These are phyloP conservation scores for Xylariomycetidae sp. DNA, from an alignment of 2,329 filamentous ascomycete genomes.

Conservation along the genomic window DNA sequence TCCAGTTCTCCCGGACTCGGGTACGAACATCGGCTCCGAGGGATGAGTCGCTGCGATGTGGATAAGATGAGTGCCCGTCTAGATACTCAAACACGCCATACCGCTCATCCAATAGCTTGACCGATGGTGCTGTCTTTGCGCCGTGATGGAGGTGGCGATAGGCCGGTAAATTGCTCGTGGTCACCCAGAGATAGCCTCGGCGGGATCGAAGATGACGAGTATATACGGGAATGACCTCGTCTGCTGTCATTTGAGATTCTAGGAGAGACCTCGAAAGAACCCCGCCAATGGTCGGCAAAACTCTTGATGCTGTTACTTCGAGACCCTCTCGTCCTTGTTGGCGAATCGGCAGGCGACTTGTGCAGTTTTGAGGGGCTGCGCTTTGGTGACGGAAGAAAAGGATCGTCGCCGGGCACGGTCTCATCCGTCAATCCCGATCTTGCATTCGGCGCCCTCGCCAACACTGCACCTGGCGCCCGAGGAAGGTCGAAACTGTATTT, in stretches of 20 bases:
- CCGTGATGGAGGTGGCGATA: constrained; percentile 46
- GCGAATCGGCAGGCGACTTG: constrained; percentile 38
- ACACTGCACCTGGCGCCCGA: constrained; percentile 43
- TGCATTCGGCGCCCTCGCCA: constrained; percentile 59
- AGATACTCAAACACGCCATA: no score
- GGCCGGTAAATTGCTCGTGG: constrained; percentile 36
- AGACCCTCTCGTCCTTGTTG: constrained; percentile 37
- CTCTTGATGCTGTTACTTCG: constrained; percentile 42
- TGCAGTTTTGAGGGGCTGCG: constrained; percentile 50
- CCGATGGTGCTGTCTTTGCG: constrained; percentile 44
- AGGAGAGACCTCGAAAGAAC: constrained; percentile 28
- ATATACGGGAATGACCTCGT: constrained; percentile 34
- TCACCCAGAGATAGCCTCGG: constrained; percentile 43
- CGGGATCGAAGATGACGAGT: constrained; percentile 39
- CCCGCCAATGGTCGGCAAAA: constrained; percentile 37
- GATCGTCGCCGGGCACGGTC: constrained; percentile 53
- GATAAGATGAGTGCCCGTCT: no score
- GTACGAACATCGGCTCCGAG: no score
- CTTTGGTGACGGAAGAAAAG: constrained; percentile 51
- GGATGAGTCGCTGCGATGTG: no score
- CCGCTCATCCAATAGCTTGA: constrained; percentile 52
- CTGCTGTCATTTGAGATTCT: constrained; percentile 30
- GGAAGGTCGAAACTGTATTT: constrained; percentile 41
- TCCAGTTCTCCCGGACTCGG: no score
- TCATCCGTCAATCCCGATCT: constrained; percentile 59